A percentile compares a stretch with the other conserved stretches of the same genome.
Evolutionary conservation across 768 basidiomycete genomes (phyloP).

Genomic region (Goffeauzyma gilvescens): DNA sequence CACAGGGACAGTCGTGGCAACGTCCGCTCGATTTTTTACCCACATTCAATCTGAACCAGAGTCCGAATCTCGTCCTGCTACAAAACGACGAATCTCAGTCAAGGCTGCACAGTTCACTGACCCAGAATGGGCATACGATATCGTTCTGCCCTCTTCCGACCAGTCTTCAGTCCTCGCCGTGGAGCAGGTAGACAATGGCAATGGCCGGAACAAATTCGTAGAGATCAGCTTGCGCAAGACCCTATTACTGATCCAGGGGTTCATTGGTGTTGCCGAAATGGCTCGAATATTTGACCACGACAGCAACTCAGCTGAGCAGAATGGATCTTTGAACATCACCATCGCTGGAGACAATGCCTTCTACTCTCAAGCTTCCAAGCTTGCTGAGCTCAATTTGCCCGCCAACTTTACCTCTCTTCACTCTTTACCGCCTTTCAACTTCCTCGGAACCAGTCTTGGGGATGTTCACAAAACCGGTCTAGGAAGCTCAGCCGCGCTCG

Average conservation of each 20-base stretch:
- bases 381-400: slow-evolving; percentile 45
- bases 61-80: neutral
- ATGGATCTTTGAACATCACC: slow-evolving; percentile 40
- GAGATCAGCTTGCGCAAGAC: slow-evolving; percentile 69
- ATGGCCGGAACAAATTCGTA: slow-evolving; percentile 72
- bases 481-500: slow-evolving; percentile 89
- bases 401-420: slow-evolving; percentile 46
- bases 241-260: slow-evolving; percentile 43
- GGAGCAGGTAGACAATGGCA: neutral
- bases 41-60: slow-evolving; percentile 36
- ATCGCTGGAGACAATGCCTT: slow-evolving; percentile 94
- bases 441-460: slow-evolving; percentile 47
- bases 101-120: slow-evolving; percentile 78
- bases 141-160: slow-evolving; percentile 2
- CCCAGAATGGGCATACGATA: slow-evolving; percentile 34
- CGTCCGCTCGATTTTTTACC: slow-evolving; percentile 85
- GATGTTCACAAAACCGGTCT: slow-evolving; percentile 97
- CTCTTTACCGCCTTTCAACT: slow-evolving; percentile 55
- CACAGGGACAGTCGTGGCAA: slow-evolving; percentile 72
- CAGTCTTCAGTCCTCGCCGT: neutral
- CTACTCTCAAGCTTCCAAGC: slow-evolving; percentile 63
- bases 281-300: too few relatives aligned
- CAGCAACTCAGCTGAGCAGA: slow-evolving; percentile 2
- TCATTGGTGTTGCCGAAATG: slow-evolving; percentile 10
- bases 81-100: slow-evolving; percentile 41